phyloP scores from a whole-genome alignment of 768 basidiomycete genomes.

The Tricholoma hemisulphureum region DNA sequence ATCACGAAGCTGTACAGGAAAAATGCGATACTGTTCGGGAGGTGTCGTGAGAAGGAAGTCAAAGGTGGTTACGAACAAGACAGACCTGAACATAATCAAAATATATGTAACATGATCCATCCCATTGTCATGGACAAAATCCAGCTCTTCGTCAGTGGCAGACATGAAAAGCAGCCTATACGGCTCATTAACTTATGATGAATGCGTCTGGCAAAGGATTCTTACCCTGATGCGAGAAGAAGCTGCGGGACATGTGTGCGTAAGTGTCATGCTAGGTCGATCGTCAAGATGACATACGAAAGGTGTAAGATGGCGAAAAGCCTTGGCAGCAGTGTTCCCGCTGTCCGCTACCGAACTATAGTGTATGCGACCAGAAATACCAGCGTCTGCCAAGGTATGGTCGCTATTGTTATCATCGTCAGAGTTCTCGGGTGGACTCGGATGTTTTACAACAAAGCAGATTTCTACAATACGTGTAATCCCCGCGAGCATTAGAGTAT shows the following conservation, averaged over 20 bases:
- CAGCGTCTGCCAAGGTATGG: conserved; percentile 55
- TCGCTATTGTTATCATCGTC: conserved; percentile 63
- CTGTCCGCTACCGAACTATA: conserved; percentile 15
- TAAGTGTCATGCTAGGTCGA: conserved; percentile 2
- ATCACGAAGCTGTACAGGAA: conserved; percentile 72
- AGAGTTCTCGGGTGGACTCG: conserved; percentile 21
- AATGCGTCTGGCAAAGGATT: not conserved
- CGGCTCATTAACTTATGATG: not conserved
- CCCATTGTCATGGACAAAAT: conserved; percentile 61
- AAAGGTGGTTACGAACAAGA: conserved; percentile 3
- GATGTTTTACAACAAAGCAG: conserved; percentile 59
- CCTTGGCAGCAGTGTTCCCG: conserved; percentile 41
- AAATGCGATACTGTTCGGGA: conserved; percentile 60
- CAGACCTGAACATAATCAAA: conserved; percentile 78
- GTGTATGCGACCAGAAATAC: conserved; percentile 9
- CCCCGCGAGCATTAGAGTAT: conserved; percentile 82
- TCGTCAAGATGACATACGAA: conserved; percentile 60
- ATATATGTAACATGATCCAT: conserved; percentile 94
- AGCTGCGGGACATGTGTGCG: conserved; percentile 40
- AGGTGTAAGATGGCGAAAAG: conserved; percentile 86
- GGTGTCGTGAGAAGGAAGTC: not conserved
- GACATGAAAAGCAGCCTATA: conserved; percentile 82
- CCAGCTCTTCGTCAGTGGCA: conserved; percentile 88
- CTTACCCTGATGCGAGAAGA: conserved; percentile 71
- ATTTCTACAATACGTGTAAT: conserved; percentile 78